Evolutionary conservation across 2,329 filamentous ascomycete genomes (phyloP), one percentile per base, ranked within the genome.

Genomic region (Chaetomium olivaceum): DNA sequence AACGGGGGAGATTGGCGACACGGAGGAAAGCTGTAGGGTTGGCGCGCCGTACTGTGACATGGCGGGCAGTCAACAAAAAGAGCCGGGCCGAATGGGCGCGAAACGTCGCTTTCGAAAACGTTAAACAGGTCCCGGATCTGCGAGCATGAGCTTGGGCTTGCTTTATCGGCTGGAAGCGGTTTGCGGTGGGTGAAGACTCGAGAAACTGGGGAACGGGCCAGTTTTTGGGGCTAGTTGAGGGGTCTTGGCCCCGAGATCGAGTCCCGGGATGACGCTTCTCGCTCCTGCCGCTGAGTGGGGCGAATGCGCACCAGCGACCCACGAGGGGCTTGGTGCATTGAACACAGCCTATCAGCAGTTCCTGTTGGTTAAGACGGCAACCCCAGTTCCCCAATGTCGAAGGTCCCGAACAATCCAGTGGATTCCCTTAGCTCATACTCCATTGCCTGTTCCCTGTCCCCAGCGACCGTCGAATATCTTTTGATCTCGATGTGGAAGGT

Each of bases 151-250:
- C 55, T 58, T 39, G 29, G 14, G 43, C 19, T 61, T 33, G 58
- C 33, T 43, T 61, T 62, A 57, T 67, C 65, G 65, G 65, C 58
- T 67, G 70, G 70, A 71, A 68, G 71, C 74, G 75, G 75, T 74
- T 76, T 74, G 68, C 71, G 71, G 66, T 73, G 74, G 74, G 72
- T 74, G 70, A 72, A 70, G 70, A 68, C 58, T 69, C 68, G 25
- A 70, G 64, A 67, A 67, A 64, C 46, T 64, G 62, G 64, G 68
- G 66, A 69, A 60, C 54, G 67, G 67, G 59, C 63, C 59, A 51
- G 62, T 63, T 69, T 67, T 69, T 65, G 69, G 69, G 66, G 64
- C 64, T 63, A 65, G 61, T 64, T 58, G 65, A 67, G 64, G 64
- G 64, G 66, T 56, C 62, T 64, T 62, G 63, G 63, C 63, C 58